These are phyloP conservation scores for Pterocarpus santalinus DNA, from an alignment of 306 rosid species.

Conservation along the genomic window DNA sequence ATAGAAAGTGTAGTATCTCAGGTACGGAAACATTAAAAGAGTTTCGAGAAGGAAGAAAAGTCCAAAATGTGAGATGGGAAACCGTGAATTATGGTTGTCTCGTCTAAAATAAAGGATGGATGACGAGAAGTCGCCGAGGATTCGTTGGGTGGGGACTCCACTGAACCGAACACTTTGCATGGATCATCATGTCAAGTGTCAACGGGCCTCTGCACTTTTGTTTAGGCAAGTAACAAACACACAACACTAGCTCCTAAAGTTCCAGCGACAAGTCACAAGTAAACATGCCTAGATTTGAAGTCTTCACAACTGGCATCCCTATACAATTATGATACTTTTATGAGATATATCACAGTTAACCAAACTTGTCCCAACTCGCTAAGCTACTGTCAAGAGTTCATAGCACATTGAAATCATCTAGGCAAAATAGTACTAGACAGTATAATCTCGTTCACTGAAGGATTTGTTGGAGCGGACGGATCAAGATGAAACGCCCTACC, in stretches of 20 bases:
- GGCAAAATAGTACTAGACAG: conserved; percentile 45
- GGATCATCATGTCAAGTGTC: not conserved
- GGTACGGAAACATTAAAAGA: too few relatives aligned
- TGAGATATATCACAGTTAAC: not conserved
- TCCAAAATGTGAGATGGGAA: not conserved
- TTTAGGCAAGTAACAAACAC: not conserved
- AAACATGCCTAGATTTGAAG: not conserved
- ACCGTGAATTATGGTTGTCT: not conserved
- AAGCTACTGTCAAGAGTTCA: not conserved
- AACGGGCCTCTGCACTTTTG: not conserved
- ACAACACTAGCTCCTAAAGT: not conserved
- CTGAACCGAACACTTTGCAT: not conserved
- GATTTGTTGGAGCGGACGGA: conserved; percentile 28
- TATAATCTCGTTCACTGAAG: conserved; percentile 33
- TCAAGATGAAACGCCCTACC: conserved; percentile 28
- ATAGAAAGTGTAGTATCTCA: too few relatives aligned
- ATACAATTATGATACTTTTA: too few relatives aligned
- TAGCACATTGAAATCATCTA: not conserved
- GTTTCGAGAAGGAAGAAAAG: not conserved
- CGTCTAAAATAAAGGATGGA: too few relatives aligned
- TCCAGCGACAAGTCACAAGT: not conserved
- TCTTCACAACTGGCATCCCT: too few relatives aligned
- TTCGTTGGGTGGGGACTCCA: too few relatives aligned
- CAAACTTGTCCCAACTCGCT: not conserved
- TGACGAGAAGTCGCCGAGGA: too few relatives aligned